phyloP scores from a whole-genome alignment of 805 yeast genomes.

The Metschnikowia shivogae region DNA sequence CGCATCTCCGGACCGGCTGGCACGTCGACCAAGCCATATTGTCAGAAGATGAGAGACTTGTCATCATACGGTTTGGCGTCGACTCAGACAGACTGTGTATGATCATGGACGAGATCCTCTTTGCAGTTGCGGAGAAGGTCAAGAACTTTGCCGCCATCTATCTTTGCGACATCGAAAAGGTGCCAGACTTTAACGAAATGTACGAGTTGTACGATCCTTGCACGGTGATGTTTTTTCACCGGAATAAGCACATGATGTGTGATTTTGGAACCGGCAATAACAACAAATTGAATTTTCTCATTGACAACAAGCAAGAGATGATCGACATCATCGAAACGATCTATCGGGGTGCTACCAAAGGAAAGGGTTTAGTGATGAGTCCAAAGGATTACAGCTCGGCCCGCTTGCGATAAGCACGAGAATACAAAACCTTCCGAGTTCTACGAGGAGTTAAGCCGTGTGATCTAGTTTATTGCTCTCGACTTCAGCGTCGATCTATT shows the following conservation, averaged over 20 bases:
- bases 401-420: conserved; percentile 7
- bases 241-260: conserved; percentile 96
- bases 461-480: neutral
- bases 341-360: conserved; percentile 87
- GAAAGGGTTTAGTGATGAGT: conserved; percentile 84
- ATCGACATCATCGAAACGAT: conserved; percentile 88
- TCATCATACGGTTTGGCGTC: conserved; percentile 83
- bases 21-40: conserved; percentile 97
- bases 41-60: conserved; percentile 83
- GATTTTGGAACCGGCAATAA: conserved; percentile 98
- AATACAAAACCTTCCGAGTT: neutral
- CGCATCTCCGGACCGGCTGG: conserved; percentile 33
- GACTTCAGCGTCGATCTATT: conserved; percentile 2
- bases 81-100: conserved; percentile 75
- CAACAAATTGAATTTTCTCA: conserved; percentile 79
- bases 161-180: conserved; percentile 82
- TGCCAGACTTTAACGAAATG: conserved; percentile 85
- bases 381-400: conserved; percentile 62
- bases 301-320: conserved; percentile 79
- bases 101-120: conserved; percentile 85
- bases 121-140: conserved; percentile 74
- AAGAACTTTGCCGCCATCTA: conserved; percentile 85
- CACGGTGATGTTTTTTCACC: conserved; percentile 88
- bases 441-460: too few relatives aligned
- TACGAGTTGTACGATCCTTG: conserved; percentile 87